Percentiles rank a stretch among this genome's conserved stretches.
These are phyloP conservation scores for Colletotrichum sp. DNA, from an alignment of 2,329 filamentous ascomycete species.

Conservation along the genomic window DNA sequence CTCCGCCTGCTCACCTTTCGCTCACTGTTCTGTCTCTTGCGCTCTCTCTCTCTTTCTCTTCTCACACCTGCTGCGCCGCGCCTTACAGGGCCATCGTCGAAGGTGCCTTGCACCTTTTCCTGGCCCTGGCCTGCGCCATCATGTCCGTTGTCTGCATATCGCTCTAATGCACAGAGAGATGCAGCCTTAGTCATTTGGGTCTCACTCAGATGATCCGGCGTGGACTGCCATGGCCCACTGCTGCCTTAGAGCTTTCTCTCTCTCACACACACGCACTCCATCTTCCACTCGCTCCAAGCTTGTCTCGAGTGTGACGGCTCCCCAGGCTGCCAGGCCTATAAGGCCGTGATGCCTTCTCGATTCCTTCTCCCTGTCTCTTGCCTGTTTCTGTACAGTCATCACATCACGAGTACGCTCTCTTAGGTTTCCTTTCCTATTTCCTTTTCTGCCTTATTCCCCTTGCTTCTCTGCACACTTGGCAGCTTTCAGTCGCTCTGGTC, in stretches of 20 bases:
- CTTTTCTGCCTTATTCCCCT: constrained; percentile 27
- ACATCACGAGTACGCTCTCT: constrained; percentile 24
- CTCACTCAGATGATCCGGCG: constrained; percentile 21
- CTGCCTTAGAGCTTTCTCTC: constrained; percentile 15
- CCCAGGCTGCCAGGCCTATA: constrained; percentile 54
- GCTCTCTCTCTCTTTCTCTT: not conserved
- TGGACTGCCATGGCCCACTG: constrained; percentile 17
- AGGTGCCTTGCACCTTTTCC: constrained; percentile 27
- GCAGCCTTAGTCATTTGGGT: constrained; percentile 26
- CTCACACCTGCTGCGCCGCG: constrained; percentile 21
- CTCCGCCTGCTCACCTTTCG: not conserved
- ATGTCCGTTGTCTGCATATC: constrained; percentile 18
- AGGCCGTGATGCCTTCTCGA: constrained; percentile 57
- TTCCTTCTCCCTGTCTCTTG: constrained; percentile 24
- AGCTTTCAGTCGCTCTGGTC: constrained; percentile 8
- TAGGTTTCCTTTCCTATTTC: constrained; percentile 25
- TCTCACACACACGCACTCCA: constrained; percentile 27
- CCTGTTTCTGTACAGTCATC: constrained; percentile 17
- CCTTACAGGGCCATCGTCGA: constrained; percentile 11
- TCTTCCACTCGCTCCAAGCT: constrained; percentile 24
- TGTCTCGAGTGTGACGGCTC: constrained; percentile 30
- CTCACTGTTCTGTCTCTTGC: not conserved
- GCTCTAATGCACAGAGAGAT: constrained; percentile 25
- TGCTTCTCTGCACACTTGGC: constrained; percentile 13
- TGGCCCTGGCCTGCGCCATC: constrained; percentile 25